Evolutionary conservation across 108 stramenopile genomes (phyloP).

Genomic region (Skeletonema tropicum): DNA sequence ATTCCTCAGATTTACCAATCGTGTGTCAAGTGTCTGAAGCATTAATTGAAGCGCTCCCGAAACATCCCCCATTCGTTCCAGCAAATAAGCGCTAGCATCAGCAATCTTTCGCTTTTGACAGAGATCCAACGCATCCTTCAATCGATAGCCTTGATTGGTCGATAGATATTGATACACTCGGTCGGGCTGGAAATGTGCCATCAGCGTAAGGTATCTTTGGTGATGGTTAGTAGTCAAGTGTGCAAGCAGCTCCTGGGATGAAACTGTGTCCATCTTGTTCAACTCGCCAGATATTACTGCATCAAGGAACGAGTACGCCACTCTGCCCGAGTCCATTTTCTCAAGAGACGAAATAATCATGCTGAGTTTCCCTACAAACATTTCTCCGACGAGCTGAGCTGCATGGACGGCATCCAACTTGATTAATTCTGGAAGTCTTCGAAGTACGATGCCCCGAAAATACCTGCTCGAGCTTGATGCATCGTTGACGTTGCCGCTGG

Average conservation of each 20-base stretch:
- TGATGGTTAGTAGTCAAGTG: slow-evolving; percentile 73
- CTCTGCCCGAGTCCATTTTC: slow-evolving; percentile 37
- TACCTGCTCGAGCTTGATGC: slow-evolving; percentile 6
- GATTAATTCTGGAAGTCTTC: slow-evolving; percentile 61
- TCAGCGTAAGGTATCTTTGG: slow-evolving; percentile 65
- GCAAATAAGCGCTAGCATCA: slow-evolving; percentile 90
- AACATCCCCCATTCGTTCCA: slow-evolving; percentile 90
- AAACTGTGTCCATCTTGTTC: slow-evolving; percentile 60
- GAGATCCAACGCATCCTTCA: slow-evolving; percentile 81
- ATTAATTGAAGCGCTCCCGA: slow-evolving; percentile 86
- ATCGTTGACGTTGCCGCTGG: slow-evolving; percentile 30
- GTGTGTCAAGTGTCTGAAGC: slow-evolving; percentile 73
- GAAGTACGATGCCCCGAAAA: slow-evolving; percentile 49
- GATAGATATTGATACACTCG: slow-evolving; percentile 82
- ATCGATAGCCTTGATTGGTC: slow-evolving; percentile 75
- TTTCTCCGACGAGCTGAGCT: slow-evolving; percentile 68
- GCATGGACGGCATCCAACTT: slow-evolving; percentile 63
- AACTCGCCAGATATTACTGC: slow-evolving; percentile 75
- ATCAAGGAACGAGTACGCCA: slow-evolving; percentile 64
- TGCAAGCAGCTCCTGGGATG: slow-evolving; percentile 66
- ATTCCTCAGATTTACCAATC: slow-evolving; percentile 70
- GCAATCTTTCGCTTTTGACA: slow-evolving; percentile 84
- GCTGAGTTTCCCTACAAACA: slow-evolving; percentile 81
- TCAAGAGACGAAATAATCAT: slow-evolving; percentile 54
- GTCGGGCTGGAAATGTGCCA: slow-evolving; percentile 79